Evolutionary conservation across 2,329 filamentous ascomycete species (phyloP).

Genomic region (Sporothrix euskadiensis): DNA sequence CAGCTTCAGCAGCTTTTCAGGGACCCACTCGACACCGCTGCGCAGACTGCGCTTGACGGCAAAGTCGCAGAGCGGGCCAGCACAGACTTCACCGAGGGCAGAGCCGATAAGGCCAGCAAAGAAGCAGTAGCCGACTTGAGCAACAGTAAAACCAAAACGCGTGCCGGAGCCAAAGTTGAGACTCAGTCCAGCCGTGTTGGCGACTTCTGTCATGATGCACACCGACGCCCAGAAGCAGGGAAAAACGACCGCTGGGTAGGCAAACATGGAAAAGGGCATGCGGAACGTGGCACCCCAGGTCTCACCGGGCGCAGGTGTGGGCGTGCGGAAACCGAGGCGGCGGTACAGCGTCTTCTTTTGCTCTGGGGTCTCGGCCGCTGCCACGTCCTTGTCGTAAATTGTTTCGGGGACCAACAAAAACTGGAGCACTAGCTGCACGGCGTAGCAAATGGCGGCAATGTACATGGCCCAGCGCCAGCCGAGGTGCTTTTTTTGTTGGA

Average conservation of each 20-base stretch:
- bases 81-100: constrained; percentile 28
- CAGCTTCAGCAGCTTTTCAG: constrained; percentile 31
- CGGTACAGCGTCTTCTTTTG: constrained; percentile 25
- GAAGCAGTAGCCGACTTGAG: constrained; percentile 32
- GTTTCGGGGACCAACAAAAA: constrained; percentile 31
- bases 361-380: constrained; percentile 20
- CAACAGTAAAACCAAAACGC: constrained; percentile 26
- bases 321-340: constrained; percentile 30
- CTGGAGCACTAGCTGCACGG: constrained; percentile 24
- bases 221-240: constrained; percentile 31
- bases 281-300: constrained; percentile 29
- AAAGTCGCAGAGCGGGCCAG: constrained; percentile 30
- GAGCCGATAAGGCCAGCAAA: constrained; percentile 32
- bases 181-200: constrained; percentile 32
- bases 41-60: constrained; percentile 28
- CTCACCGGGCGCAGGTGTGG: constrained; percentile 24
- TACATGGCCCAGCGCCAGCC: constrained; percentile 33
- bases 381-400: constrained; percentile 29
- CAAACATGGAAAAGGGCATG: constrained; percentile 31
- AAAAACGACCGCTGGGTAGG: constrained; percentile 31
- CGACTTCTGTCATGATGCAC: constrained; percentile 32
- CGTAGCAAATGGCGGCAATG: constrained; percentile 28
- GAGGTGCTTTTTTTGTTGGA: constrained; percentile 27
- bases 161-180: constrained; percentile 31
- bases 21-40: constrained; percentile 25